Conservation (phyloP, 2,329 filamentous ascomycete genomes). For the Emericellopsis cladophorae region DNA sequence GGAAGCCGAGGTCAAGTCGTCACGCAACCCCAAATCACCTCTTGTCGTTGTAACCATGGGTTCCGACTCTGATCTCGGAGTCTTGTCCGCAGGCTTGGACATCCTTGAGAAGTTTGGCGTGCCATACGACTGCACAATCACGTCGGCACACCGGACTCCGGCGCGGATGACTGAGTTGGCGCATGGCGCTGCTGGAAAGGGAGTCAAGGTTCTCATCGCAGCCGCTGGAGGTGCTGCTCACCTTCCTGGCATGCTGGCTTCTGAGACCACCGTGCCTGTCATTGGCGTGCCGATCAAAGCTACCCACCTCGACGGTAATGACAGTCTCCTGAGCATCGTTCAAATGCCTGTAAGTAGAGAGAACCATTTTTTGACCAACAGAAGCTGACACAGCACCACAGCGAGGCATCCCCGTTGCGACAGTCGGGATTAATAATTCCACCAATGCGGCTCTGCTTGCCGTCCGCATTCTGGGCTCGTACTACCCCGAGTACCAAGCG, state of each 20-base stretch:
- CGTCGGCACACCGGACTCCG: slow-evolving; percentile 68
- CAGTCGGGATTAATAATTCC: slow-evolving; percentile 69
- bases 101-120: slow-evolving; percentile 59
- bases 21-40: slow-evolving; percentile 25
- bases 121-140: slow-evolving; percentile 61
- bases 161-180: slow-evolving; percentile 57
- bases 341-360: slow-evolving; percentile 53
- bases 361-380: slow-evolving; percentile 16
- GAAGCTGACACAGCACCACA: slow-evolving; percentile 16
- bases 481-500: slow-evolving; percentile 39
- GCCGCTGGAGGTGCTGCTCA: slow-evolving; percentile 65
- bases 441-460: slow-evolving; percentile 67
- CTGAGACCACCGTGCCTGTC: slow-evolving; percentile 59
- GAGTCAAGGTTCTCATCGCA: slow-evolving; percentile 63
- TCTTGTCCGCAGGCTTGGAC: slow-evolving; percentile 52
- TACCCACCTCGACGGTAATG: slow-evolving; percentile 57
- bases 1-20: slow-evolving; percentile 4
- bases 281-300: slow-evolving; percentile 70
- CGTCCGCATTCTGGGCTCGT: slow-evolving; percentile 50
- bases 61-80: slow-evolving; percentile 63
- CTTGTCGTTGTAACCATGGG: slow-evolving; percentile 74
- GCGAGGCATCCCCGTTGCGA: slow-evolving; percentile 58
- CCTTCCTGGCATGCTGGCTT: slow-evolving; percentile 63
- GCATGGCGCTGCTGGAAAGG: slow-evolving; percentile 46
- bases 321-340: slow-evolving; percentile 60